Conservation (phyloP, 2,329 filamentous ascomycete species). For the Laburnicola sp. region DNA sequence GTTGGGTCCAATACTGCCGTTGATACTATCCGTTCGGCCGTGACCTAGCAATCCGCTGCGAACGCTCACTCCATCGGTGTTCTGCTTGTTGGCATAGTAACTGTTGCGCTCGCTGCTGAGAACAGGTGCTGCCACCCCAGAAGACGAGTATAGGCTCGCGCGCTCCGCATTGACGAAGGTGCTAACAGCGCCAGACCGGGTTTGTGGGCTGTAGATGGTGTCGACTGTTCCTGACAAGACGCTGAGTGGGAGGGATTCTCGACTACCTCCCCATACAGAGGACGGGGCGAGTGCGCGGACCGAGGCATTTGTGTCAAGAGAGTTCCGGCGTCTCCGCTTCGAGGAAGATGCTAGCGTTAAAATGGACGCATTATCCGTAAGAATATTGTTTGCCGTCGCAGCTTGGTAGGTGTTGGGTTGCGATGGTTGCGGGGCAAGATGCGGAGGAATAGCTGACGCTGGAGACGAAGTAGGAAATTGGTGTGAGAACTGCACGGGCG, state of each 20-base stretch:
- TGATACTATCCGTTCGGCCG: constrained; percentile 78
- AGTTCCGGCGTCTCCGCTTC: constrained; percentile 74
- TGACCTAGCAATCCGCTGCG: constrained; percentile 78
- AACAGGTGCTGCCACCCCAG: constrained; percentile 63
- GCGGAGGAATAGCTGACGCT: constrained; percentile 71
- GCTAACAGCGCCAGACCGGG: constrained; percentile 55
- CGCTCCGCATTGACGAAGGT: constrained; percentile 65
- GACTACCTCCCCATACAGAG: constrained; percentile 78
- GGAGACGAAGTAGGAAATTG: constrained; percentile 59
- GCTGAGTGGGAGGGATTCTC: constrained; percentile 77
- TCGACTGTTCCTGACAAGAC: constrained; percentile 70
- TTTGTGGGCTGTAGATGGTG: constrained; percentile 56
- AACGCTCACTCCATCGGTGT: constrained; percentile 72
- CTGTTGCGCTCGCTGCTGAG: constrained; percentile 78
- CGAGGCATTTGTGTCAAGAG: constrained; percentile 83
- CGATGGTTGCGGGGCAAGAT: constrained; percentile 59
- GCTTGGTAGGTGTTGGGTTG: constrained; percentile 73
- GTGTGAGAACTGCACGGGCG: constrained; percentile 59
- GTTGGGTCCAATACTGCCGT: constrained; percentile 66
- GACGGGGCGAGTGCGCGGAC: constrained; percentile 82
- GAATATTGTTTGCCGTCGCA: constrained; percentile 79
- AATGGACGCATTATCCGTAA: constrained; percentile 85
- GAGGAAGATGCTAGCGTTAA: constrained; percentile 81
- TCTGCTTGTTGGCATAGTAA: constrained; percentile 66
- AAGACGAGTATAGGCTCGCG: constrained; percentile 80